Conservation (phyloP, 2,329 filamentous ascomycete species). For the Myriosclerotinia scirpicola region DNA sequence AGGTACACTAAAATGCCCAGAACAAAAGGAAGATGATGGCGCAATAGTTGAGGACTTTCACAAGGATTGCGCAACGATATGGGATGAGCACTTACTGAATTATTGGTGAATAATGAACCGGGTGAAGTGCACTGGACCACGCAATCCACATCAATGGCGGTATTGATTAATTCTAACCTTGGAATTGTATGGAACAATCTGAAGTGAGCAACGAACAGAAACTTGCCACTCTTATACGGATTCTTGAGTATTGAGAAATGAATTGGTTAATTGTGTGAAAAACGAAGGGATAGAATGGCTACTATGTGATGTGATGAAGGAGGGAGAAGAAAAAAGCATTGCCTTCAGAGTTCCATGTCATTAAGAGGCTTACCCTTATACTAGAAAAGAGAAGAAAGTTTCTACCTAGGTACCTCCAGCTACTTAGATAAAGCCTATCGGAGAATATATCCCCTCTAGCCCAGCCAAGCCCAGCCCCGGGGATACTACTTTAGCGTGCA, state of each 20-base stretch:
- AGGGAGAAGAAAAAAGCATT: neutral
- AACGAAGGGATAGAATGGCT: neutral
- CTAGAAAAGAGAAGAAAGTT: neutral
- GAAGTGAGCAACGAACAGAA: neutral
- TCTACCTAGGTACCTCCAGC: neutral
- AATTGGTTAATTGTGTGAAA: neutral
- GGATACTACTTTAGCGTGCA: constrained; percentile 1
- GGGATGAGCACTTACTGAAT: constrained; percentile 16
- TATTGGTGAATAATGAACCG: constrained; percentile 23
- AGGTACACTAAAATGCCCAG: neutral
- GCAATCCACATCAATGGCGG: constrained; percentile 21
- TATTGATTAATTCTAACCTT: neutral
- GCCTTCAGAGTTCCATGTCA: too few species aligned
- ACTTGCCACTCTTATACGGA: neutral
- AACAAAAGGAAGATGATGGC: neutral
- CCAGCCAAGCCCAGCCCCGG: neutral
- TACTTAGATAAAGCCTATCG: constrained; percentile 7
- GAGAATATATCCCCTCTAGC: neutral
- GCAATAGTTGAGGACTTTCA: neutral
- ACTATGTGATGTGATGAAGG: neutral
- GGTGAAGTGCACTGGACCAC: neutral
- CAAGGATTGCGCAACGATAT: constrained; percentile 9
- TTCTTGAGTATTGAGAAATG: neutral
- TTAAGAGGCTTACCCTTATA: neutral
- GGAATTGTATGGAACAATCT: constrained; percentile 2